Percentiles rank a stretch among this genome's conserved stretches.
phyloP scores from a whole-genome alignment of 1,284 basidiomycete species.

The Ceratobasidium sp. region DNA sequence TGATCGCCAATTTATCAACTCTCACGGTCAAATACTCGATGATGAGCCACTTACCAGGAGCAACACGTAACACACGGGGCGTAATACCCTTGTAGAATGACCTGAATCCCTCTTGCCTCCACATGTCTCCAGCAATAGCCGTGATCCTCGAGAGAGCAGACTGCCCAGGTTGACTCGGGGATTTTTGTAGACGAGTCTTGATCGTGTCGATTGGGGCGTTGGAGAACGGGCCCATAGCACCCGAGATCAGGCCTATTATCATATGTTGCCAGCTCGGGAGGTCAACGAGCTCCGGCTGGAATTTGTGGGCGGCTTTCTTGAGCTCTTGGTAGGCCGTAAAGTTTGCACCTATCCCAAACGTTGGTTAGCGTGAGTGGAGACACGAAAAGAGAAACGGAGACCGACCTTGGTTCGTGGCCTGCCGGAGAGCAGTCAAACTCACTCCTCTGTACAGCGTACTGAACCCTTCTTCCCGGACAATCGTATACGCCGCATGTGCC shows the following conservation, averaged over 20 bases:
- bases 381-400: background rate
- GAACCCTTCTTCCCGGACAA: constrained; percentile 92
- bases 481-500: constrained; percentile 94
- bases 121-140: constrained; percentile 91
- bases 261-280: constrained; percentile 96
- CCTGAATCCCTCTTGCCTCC: constrained; percentile 84
- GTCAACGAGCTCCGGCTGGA: constrained; percentile 77
- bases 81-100: constrained; percentile 99
- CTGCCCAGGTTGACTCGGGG: constrained; percentile 77
- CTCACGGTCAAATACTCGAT: background rate
- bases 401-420: constrained; percentile 97
- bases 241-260: constrained; percentile 92
- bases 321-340: constrained; percentile 99
- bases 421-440: constrained; percentile 88
- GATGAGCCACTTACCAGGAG: constrained; percentile 67
- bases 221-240: constrained; percentile 96
- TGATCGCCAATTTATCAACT: background rate
- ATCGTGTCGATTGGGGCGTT: constrained; percentile 98
- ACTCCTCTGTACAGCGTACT: constrained; percentile 92
- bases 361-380: background rate
- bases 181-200: constrained; percentile 93
- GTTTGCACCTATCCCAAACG: constrained; percentile 77
- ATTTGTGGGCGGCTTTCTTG: constrained; percentile 78
- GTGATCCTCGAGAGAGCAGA: constrained; percentile 76
- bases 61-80: constrained; percentile 93